Base-by-base conservation (phyloP, 768 basidiomycete species). In the Pisolithus orientalis region DNA sequence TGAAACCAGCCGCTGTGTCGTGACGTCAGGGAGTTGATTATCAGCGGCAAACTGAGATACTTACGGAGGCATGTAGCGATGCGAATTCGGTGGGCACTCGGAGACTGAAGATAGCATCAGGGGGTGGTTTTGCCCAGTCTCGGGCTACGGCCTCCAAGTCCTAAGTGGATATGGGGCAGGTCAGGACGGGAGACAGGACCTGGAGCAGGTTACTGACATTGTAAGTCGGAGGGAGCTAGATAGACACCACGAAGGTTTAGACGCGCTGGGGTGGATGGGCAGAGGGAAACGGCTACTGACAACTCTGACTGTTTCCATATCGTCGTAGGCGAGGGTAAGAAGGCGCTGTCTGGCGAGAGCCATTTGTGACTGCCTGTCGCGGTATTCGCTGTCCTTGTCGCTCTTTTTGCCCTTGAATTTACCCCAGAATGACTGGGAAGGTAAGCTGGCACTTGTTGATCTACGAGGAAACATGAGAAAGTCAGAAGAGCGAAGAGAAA, bases 51-150 rank as follows among this genome's bases (percentile, higher is more conserved):
- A 55, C 34, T 49, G 24, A 39, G 42, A 40, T 17, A 73, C 87
- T 63, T 64, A 92, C 89, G 44, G 89, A 84, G 49, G 90, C 90
- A 60, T 88, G 85, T 31, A 90, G 76, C 27, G 90, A 90, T 2
- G 87, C 90, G 69, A 79, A 91, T 67, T 93, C 90, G n/a, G 89
- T 84, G 2, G 90, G 90, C 0, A 92, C 81, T 25, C 90, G 86
- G 52, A 93, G 71, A 56, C 77, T 76, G 72, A 92, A 88, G 43
- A 77, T 68, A 39, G 80, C 85, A 65, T 86, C 87, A 49, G 89
- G 87, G 14, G 90, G 88, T 11, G 90, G 89, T 61, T 89, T 90
- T 25, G 84, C 81, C 90, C 90, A 93, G 52, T 90, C 87, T 62
- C 86, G 76, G 10, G 89, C 90, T 44, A 86, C 77, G 27, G 77